Base-by-base conservation (phyloP, 2,329 filamentous ascomycete species). In the Aspergillus hortae region DNA sequence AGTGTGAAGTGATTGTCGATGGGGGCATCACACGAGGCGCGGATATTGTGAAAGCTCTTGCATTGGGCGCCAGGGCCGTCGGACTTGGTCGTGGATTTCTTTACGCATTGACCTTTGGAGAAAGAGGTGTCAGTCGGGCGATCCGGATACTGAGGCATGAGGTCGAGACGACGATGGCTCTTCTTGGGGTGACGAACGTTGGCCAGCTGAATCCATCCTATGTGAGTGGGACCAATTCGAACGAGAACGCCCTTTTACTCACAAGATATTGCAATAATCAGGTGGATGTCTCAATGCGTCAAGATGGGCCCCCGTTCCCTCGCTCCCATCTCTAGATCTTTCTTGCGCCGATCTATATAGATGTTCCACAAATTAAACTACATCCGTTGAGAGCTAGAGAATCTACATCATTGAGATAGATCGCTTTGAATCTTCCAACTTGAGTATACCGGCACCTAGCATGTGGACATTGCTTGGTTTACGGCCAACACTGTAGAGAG, bases 11-110 rank as follows among this genome's bases (percentile, higher is more conserved):
- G 11, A 47, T 52, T 10, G 44, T 52, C 10, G 49, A 52, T 21
- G 49, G 44, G 3, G 49, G 49, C 4, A 38, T 52, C 17, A 52
- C 44, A 4, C 44, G 49, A 4, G 49, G 49, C 5, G 25, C 49
- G 6, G 44, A 52, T 44, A 32, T 52, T 14, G 49, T 52, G 12
- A 52, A 52, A 27, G 49, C 49, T 6, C 15, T 52, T 17, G 49
- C 49, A 14, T 27, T 52, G 6, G 49, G 49, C 2, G 49, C 44
- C 1, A 52, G 19, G 36, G 49, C 21, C 4, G 49, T 52, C 32
- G 49, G 49, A 10, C 14, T 52, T 15, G 49, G 49, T 3, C n/a
- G 49, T 19, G 25, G 35, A 4, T 52, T 52, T n/a, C 36, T 52
- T 3, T 52, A 43, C 25, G 15, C 48, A 7, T 14, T 46, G 17